Base-by-base conservation (phyloP, 805 yeast species). In the Metahyphopichia silvanorum region DNA sequence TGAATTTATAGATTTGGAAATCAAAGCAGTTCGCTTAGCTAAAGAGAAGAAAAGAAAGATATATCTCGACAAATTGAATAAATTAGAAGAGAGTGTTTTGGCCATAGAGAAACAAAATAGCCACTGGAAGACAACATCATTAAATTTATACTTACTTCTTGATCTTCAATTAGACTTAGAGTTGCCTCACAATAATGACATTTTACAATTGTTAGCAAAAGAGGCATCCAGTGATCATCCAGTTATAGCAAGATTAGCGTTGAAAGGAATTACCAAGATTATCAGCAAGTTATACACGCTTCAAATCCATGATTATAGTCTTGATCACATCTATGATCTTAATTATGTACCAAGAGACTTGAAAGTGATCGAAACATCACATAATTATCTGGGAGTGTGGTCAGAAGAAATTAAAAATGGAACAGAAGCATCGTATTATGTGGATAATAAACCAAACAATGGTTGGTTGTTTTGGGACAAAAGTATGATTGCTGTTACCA, bases 391-490 rank as follows among this genome's bases (percentile, higher is more conserved):
- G 2, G 55, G 57, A 0, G 41, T 37, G 2, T 83, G 81, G 64
- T 51, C 56, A 25, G 36, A 47, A 4, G 93, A 84, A 43, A 59
- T 82, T 64, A 47, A 50, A 8, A 75, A 76, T 39, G 55, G 63
- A 10, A 54, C 60, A 0, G 35, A 55, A 15, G 83, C 84, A 1
- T 43, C 42, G 1, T 80, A 66, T 42, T 86, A 59, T 46, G 66
- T 82, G 42, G 88, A 82, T 46, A 70, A 71, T 19, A 73, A 71
- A 32, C 60, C 72, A 2, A 69, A 64, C 47, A 60, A 64, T 6
- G 93, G 95, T 0, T 83, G 88, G 77, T 55, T 84, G 6, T 81
- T 82, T 32, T 86, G 96, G 95, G 84, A 79, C 10, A 57, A 75
- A 13, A 43, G 59, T 0, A 47, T 81, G 55, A 50, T 53, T 14